Base-by-base conservation (phyloP, 768 basidiomycete species). In the Mycena haematopus region DNA sequence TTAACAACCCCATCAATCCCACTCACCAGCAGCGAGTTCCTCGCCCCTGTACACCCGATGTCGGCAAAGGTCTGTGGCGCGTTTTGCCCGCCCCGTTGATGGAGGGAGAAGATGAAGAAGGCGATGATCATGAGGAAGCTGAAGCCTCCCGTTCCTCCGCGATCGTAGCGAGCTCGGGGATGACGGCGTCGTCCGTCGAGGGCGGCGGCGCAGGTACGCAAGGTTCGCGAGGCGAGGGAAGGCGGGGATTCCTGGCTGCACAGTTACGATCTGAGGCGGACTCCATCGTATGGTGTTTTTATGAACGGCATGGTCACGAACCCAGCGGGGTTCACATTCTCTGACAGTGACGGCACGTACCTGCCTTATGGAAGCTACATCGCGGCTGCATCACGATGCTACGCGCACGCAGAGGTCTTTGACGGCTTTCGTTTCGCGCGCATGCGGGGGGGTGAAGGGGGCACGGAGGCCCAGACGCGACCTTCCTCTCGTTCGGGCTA, bases 221-320 rank as follows among this genome's bases (percentile, higher is more conserved):
- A 92, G 80, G 71, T 86, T 89, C n/a, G 83, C 15, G 87, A 88
- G 0, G 88, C 88, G n/a, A 92, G 80, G 83, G 83, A 92, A 56
- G 90, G 86, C 14, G 90, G 91, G 1, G 91, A 92, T 75, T 92
- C 91, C 82, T n/a, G n/a, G n/a, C n/a, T n/a, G n/a, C n/a, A n/a
- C n/a, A n/a, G n/a, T n/a, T n/a, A n/a, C n/a, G n/a, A n/a, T n/a
- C n/a, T n/a, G n/a, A n/a, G n/a, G n/a, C n/a, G n/a, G n/a, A n/a
- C n/a, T n/a, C n/a, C n/a, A n/a, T n/a, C n/a, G n/a, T n/a, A n/a
- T n/a, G 7, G 11, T 33, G 22, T 29, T 4, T 31, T 60, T 15
- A 44, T 81, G 63, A 52, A 56, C 10, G 76, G 80, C 44, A 73
- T 69, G 50, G 75, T 74, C 1, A 50, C 74, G 38, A 72, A 71